Base-by-base conservation (phyloP, 345 rosid species). In the Anacardium occidentale region DNA sequence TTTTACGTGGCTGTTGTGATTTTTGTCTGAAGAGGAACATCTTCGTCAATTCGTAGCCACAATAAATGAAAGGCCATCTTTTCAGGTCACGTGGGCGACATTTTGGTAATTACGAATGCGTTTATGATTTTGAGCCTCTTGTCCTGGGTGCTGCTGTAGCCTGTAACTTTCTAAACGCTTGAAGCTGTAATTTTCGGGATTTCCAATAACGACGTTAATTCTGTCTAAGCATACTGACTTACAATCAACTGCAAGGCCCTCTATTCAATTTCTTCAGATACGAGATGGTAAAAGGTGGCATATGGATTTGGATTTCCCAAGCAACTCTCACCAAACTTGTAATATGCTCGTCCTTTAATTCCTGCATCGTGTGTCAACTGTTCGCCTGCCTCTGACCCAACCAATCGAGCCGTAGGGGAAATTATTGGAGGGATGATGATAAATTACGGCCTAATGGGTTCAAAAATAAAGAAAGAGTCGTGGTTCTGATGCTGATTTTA, bases 401-500 rank as follows among this genome's bases (percentile, higher is more conserved):
- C 32, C 32, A 3, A 3, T 3, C 32, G 3, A 29, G 32, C 32
- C 32, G 32, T 29, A 29, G 32, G 32, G 32, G 32, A 29, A 29
- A 29, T 29, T 0, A 89, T 87, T 12, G 91, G 88, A 32, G 93
- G 90, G 87, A 77, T 48, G 85, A 87, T 80, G 91, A 92, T 80
- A 90, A 88, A 73, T 11, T 12, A 18, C n/a, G n/a, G n/a, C n/a
- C n/a, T n/a, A n/a, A n/a, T 92, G 97, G 95, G 84, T 84, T 74
- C 76, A 66, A 15, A 85, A 80, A 75, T 70, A 77, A 68, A 83
- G 89, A 73, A 78, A 77, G 50, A 93, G 95, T 5, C 83, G 75
- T 68, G 48, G 69, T 24, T 86, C 97, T 57, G 97, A 92, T 72
- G 91, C 97, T 62, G 86, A 87, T 45, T 93, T 92, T 60, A 90